Conservation (phyloP, 441 rosid species). For the Aleurites moluccanus region DNA sequence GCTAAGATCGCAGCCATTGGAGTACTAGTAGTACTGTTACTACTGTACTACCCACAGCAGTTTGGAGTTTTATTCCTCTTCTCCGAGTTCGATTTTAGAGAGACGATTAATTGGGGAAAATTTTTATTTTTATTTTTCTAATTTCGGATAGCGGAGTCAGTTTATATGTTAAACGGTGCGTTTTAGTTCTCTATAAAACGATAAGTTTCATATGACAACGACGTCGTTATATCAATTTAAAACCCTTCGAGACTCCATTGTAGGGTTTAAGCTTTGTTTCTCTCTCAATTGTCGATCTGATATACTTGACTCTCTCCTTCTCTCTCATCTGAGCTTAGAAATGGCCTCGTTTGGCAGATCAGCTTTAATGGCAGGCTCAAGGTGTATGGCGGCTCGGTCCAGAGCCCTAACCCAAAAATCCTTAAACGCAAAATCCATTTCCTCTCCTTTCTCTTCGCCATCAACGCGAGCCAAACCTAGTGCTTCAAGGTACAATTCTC, state of each 20-base stretch:
- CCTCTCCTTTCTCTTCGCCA: slow-evolving; percentile 47
- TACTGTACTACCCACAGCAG: not conserved
- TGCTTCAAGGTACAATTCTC: slow-evolving; percentile 54
- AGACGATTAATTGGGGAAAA: not conserved
- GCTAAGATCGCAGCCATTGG: slow-evolving; percentile 77
- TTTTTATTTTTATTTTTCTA: not conserved
- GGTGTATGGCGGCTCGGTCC: slow-evolving; percentile 53
- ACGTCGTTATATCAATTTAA: not conserved
- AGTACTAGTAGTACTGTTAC: too few relatives aligned
- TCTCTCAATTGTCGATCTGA: too few relatives aligned
- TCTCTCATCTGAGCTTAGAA: slow-evolving; percentile 4
- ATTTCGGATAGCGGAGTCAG: not conserved
- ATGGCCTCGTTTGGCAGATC: slow-evolving; percentile 79
- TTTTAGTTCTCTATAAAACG: not conserved
- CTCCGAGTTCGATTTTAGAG: slow-evolving; percentile 1
- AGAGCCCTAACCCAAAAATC: slow-evolving; percentile 41
- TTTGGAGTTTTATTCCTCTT: not conserved
- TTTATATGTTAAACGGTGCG: not conserved
- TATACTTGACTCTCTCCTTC: not conserved
- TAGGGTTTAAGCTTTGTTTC: slow-evolving; percentile 52
- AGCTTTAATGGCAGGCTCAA: slow-evolving; percentile 49
- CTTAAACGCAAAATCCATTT: slow-evolving; percentile 29
- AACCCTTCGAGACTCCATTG: not conserved
- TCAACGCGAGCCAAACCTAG: slow-evolving; percentile 35
- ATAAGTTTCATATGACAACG: not conserved